Evolutionary conservation across 306 rosid genomes (phyloP), one percentile per base, ranked within the genome.

Genomic region (Casuarina cunninghamiana): DNA sequence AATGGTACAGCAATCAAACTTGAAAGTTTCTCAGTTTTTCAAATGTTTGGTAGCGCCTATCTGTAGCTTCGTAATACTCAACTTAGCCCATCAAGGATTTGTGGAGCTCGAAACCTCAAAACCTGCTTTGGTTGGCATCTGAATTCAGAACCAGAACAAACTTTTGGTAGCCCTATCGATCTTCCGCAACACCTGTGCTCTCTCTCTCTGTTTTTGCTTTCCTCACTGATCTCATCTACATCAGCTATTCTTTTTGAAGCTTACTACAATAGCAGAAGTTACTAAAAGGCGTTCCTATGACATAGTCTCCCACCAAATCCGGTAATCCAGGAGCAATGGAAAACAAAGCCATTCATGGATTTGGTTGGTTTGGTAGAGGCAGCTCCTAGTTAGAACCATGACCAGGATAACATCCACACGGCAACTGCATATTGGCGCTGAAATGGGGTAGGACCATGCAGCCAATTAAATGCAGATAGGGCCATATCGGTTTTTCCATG

Each of bases 341-440:
- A 44, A 9, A 77, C 77, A 71, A 55, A 19, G 11, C 49, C 75
- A 55, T 55, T 49, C 37, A 8, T 21, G 9, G 51, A 43, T 60
- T 41, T 11, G 42, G 78, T 57, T 57, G 12, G 73, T 75, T 78
- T 79, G 66, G 46, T 5, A 38, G 57, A 60, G 50, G 60, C 53
- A 54, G 69, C 21, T 48, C 44, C 48, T 68, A 48, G 35, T 54
- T 42, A 10, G 38, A 57, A 57, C 42, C 4, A 50, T 69, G 48
- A 32, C 16, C 49, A 5, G 44, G 48, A 66, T 75, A 41, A 39
- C 5, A 57, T 44, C 77, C 87, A 80, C 77, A 79, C 80, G 85
- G 85, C 87, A 74, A 43, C 21, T 6, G 48, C 37, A 53, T 69
- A 60, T 21, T 53, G 61, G 8, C 46, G 60, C 5, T 35, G 69